A percentile compares a stretch with the other conserved stretches of the same genome.
phyloP scores from a whole-genome alignment of 441 rosid species.

The Pelargonium fulgidum region DNA sequence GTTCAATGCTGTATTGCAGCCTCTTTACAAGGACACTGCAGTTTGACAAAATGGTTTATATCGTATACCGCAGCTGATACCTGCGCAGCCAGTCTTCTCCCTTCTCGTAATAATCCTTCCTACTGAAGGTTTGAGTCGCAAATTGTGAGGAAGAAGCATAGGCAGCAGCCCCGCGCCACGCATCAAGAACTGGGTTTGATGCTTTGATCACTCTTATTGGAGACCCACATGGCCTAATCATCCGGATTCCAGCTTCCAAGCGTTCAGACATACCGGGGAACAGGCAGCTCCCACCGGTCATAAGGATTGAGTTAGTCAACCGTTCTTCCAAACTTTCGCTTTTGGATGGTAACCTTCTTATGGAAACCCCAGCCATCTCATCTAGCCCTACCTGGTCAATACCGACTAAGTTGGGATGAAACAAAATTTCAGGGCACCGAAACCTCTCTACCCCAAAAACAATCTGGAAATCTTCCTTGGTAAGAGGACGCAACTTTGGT shows the following conservation, averaged over 20 bases:
- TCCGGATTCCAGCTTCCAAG: constrained; percentile 63
- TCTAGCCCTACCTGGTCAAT: constrained; percentile 82
- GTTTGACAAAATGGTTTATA: constrained; percentile 20
- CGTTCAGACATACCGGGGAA: constrained; percentile 65
- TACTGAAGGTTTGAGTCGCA: constrained; percentile 53
- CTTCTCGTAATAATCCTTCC: constrained; percentile 68
- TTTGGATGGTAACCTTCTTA: constrained; percentile 46
- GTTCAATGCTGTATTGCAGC: neutral
- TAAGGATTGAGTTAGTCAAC: constrained; percentile 62
- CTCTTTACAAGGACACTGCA: neutral
- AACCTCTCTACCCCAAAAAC: constrained; percentile 75
- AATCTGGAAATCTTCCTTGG: constrained; percentile 82
- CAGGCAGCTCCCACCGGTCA: constrained; percentile 75
- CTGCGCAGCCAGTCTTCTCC: constrained; percentile 88
- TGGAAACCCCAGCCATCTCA: constrained; percentile 73
- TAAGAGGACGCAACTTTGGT: constrained; percentile 48
- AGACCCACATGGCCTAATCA: constrained; percentile 74
- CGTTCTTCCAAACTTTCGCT: constrained; percentile 46
- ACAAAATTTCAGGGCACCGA: constrained; percentile 77
- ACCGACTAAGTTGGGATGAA: constrained; percentile 67
- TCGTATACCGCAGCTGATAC: constrained; percentile 53
- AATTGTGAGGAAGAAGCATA: constrained; percentile 57
- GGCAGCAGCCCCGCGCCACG: constrained; percentile 84
- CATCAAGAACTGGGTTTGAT: constrained; percentile 73
- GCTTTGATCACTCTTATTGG: constrained; percentile 60